Conservation (phyloP, 495 filamentous ascomycete genomes). For the Neurospora terricola region DNA sequence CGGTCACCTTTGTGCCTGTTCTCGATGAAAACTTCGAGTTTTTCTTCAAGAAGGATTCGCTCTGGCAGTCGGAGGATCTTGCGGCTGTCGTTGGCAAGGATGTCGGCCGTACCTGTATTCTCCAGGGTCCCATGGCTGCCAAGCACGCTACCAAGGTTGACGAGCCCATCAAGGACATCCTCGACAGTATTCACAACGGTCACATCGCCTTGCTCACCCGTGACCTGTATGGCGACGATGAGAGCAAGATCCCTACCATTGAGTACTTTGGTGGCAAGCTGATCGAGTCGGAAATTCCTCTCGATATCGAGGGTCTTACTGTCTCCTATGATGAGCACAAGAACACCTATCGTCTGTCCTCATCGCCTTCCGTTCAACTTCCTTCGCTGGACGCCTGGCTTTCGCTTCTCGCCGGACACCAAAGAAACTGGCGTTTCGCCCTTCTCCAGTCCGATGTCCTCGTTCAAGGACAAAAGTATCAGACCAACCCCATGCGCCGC, state of each 20-base stretch:
- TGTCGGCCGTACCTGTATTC: constrained; percentile 86
- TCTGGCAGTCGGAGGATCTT: constrained; percentile 97
- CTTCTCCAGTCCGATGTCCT: constrained; percentile 93
- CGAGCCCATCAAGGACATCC: constrained; percentile 87
- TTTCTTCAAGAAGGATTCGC: constrained; percentile 99
- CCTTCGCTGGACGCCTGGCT: constrained; percentile 80
- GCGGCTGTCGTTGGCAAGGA: constrained; percentile 93
- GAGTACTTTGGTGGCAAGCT: constrained; percentile 93
- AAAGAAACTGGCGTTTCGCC: constrained; percentile 87
- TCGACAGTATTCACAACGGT: constrained; percentile 76
- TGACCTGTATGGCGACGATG: constrained; percentile 70
- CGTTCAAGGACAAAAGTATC: constrained; percentile 91
- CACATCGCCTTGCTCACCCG: constrained; percentile 71
- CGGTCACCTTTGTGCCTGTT: constrained; percentile 85
- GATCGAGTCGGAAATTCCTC: constrained; percentile 50
- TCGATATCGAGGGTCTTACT: constrained; percentile 68
- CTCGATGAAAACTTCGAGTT: constrained; percentile 95
- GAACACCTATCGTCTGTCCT: constrained; percentile 68
- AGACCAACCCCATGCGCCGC: constrained; percentile 88
- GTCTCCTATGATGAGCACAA: constrained; percentile 64
- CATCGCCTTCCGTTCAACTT: constrained; percentile 53
- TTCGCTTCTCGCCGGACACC: constrained; percentile 73
- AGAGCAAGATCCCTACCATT: constrained; percentile 64
- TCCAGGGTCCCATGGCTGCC: constrained; percentile 89
- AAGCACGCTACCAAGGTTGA: constrained; percentile 83